Evolutionary conservation across 345 rosid species (phyloP).

Genomic region (Passiflora organensis): DNA sequence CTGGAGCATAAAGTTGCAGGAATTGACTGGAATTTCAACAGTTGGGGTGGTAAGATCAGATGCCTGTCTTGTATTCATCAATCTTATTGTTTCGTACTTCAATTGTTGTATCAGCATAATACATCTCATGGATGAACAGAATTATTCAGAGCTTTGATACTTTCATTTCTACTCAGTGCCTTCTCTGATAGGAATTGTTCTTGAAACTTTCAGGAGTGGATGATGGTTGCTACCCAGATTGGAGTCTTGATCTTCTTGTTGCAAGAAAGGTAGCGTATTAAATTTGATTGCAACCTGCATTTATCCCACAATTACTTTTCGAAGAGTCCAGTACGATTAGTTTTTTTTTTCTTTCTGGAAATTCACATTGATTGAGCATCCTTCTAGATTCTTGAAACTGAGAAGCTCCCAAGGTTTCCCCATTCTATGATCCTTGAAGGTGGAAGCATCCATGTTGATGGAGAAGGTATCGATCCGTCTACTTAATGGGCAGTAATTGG

Average conservation of each 20-base stretch:
- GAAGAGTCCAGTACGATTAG: background rate
- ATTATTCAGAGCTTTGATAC: no score
- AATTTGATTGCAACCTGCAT: background rate
- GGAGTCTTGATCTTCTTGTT: conserved; percentile 80
- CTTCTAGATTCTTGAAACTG: conserved; percentile 61
- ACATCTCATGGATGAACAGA: background rate
- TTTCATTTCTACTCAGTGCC: background rate
- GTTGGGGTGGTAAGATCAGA: conserved; percentile 70
- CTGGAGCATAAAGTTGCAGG: conserved; percentile 57
- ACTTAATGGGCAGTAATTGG: background rate
- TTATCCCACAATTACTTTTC: background rate
- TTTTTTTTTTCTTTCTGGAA: conserved; percentile 2
- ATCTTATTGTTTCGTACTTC: background rate
- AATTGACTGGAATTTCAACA: conserved; percentile 83
- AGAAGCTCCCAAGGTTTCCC: conserved; percentile 66
- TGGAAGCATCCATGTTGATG: conserved; percentile 98
- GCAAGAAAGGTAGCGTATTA: conserved; percentile 57
- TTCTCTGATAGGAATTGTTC: conserved; percentile 8
- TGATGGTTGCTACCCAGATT: conserved; percentile 81
- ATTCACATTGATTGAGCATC: conserved; percentile 16
- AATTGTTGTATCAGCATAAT: background rate
- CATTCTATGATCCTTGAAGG: conserved; percentile 87
- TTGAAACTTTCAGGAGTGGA: conserved; percentile 48
- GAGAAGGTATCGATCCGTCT: conserved; percentile 57
- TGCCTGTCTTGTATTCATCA: background rate